Conservation (phyloP, 1,284 basidiomycete genomes). For the Golubevia sp. region DNA sequence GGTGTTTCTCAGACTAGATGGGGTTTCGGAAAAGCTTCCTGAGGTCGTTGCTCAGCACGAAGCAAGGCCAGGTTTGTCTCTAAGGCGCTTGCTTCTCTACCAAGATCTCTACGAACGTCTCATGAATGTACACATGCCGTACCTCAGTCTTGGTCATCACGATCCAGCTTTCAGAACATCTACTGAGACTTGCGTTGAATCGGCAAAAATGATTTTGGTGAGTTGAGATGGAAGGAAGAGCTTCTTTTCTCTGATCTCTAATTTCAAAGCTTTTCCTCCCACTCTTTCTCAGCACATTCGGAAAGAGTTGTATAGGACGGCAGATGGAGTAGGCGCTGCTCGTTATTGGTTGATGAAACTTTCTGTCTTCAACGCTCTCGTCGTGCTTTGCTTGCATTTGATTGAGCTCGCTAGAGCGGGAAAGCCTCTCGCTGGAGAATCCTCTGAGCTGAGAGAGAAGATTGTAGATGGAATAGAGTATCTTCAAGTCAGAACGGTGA, state of each 20-base stretch:
- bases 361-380: no score
- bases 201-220: neutral
- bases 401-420: no score
- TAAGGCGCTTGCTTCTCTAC: neutral
- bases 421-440: no score
- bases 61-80: neutral
- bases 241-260: neutral
- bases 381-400: no score
- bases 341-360: no score
- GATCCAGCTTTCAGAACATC: neutral
- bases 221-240: neutral
- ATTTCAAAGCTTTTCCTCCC: no score
- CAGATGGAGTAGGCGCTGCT: no score
- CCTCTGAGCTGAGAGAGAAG: no score
- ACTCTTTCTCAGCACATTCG: no score
- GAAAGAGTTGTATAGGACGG: no score
- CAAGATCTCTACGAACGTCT: neutral
- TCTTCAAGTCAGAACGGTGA: no score
- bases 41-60: neutral
- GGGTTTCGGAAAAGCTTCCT: neutral
- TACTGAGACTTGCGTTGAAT: neutral
- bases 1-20: neutral
- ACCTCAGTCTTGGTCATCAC: neutral
- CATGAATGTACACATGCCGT: neutral
- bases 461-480: no score